phyloP scores from a whole-genome alignment of 192 early-diverging fungal species.

The Paraglomus occultum region DNA sequence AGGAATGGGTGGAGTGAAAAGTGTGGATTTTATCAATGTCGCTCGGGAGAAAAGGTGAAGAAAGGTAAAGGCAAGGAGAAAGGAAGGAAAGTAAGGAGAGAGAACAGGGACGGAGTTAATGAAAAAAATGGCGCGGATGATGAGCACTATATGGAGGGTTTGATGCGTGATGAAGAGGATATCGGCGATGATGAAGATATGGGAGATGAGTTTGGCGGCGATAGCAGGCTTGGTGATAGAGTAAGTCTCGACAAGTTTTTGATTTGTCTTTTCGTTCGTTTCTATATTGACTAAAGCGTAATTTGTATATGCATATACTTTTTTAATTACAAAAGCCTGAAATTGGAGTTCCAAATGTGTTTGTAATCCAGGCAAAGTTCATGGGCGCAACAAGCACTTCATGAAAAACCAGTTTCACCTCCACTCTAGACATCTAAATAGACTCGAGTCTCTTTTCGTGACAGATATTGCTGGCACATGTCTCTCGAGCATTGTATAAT shows the following conservation, averaged over 20 bases:
- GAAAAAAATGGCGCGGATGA: neutral
- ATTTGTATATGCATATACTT: slow-evolving; percentile 16
- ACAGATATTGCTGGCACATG: no score
- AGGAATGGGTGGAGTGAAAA: slow-evolving; percentile 53
- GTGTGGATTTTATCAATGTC: slow-evolving; percentile 66
- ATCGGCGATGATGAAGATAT: slow-evolving; percentile 16
- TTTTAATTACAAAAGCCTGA: slow-evolving; percentile 45
- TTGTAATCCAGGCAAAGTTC: slow-evolving; percentile 48
- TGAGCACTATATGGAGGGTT: neutral
- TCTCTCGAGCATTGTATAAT: no score
- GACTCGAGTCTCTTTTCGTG: no score
- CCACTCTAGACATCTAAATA: no score
- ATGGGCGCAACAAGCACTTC: no score
- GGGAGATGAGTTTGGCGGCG: neutral
- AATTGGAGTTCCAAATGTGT: slow-evolving; percentile 61
- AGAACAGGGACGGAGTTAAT: neutral
- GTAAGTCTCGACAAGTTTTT: slow-evolving; percentile 13
- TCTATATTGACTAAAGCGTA: neutral
- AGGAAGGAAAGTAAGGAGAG: neutral
- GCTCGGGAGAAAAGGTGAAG: slow-evolving; percentile 8
- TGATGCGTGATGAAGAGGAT: neutral
- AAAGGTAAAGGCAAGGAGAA: neutral
- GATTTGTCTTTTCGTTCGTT: neutral
- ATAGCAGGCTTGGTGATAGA: neutral
- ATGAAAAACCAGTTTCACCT: no score